Evolutionary conservation across 2,329 filamentous ascomycete genomes (phyloP).

Genomic region (Ploettnerulaceae sp.): DNA sequence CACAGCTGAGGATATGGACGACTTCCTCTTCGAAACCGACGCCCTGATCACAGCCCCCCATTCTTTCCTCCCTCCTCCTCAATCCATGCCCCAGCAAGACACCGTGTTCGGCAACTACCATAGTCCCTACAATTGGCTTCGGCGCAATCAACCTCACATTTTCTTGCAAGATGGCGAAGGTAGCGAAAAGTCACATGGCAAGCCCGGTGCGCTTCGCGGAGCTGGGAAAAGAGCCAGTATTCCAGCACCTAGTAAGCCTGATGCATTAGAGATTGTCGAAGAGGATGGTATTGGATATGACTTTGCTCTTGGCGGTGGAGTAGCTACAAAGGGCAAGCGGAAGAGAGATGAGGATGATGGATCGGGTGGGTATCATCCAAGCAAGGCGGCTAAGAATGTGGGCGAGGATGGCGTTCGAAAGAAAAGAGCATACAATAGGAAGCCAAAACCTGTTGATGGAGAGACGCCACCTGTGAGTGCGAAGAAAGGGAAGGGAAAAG

Average conservation of each 20-base stretch:
- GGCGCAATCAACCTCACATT: constrained; percentile 76
- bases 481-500: constrained; percentile 53
- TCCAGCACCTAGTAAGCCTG: constrained; percentile 31
- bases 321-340: constrained; percentile 36
- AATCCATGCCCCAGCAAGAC: constrained; percentile 41
- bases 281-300: constrained; percentile 36
- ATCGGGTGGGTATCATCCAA: constrained; percentile 49
- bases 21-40: constrained; percentile 61
- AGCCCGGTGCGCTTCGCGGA: constrained; percentile 33
- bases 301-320: constrained; percentile 23
- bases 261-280: constrained; percentile 35
- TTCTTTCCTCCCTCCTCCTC: constrained; percentile 28
- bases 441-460: constrained; percentile 26
- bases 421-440: constrained; percentile 20
- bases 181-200: constrained; percentile 40
- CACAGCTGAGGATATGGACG: constrained; percentile 65
- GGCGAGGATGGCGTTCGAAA: constrained; percentile 27
- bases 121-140: constrained; percentile 93
- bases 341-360: constrained; percentile 48
- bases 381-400: constrained; percentile 40
- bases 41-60: constrained; percentile 34
- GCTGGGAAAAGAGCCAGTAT: constrained; percentile 34
- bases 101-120: constrained; percentile 70
- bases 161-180: constrained; percentile 60
- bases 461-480: constrained; percentile 28